Base-by-base conservation (phyloP, 768 basidiomycete species). In the Calocybe gangraenosa region DNA sequence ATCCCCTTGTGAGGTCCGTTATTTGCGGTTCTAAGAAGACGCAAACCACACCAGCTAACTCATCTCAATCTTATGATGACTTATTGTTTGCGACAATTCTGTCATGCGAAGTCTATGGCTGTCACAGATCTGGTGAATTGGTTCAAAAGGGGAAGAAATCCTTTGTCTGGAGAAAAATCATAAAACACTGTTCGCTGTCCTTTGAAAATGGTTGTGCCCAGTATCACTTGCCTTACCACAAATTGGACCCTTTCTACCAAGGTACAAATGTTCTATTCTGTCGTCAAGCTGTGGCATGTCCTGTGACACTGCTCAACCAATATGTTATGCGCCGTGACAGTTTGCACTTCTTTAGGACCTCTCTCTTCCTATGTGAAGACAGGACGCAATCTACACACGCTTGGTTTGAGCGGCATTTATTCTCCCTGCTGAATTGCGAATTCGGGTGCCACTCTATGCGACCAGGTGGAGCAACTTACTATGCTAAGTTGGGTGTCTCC, bases 211-310 rank as follows among this genome's bases (percentile, higher is more conserved):
- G 43, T 7, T 21, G 36, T 14, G 35, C 34, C 5, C 22, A 32
- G 4, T 65, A n/a, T n/a, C n/a, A n/a, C n/a, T n/a, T n/a, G n/a
- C n/a, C n/a, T n/a, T n/a, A n/a, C n/a, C n/a, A n/a, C 42, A 65
- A 65, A 34, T 42, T 46, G 1, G 54, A 65, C 40, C 56, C 51
- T 8, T 63, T 65, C 42, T 63, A 56, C 25, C 50, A 38, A 0
- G 61, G 63, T 0, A 56, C 59, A 1, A 50, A 58, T 21, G 48
- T 62, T 20, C 41, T 61, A 0, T 47, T 61, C n/a, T 44, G 49
- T 5, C 7, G 13, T 1, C 54, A 59, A n/a, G n/a, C n/a, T n/a
- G n/a, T n/a, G n/a, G n/a, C n/a, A n/a, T n/a, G n/a, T n/a, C n/a
- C n/a, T n/a, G 52, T 63, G n/a, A 10, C 19, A 0, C 51, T 63